Percentiles rank a stretch among this genome's conserved stretches.
Conservation (phyloP, 768 basidiomycete species). For the Tylopilus vinaceipallidus region DNA sequence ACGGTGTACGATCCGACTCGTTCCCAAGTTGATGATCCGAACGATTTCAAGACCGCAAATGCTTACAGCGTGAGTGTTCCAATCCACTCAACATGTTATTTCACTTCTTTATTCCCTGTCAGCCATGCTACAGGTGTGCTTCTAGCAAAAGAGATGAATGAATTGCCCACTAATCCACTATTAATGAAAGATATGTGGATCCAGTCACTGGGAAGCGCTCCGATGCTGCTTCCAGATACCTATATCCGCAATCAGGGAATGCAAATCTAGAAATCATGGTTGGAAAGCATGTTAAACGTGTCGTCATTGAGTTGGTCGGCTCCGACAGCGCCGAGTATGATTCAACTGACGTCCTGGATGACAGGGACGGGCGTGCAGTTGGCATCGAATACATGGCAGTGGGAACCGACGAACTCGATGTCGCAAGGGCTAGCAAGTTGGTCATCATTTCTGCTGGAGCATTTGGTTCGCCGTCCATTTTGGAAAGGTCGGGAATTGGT, state of each 20-base stretch:
- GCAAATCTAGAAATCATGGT: slow-evolving; percentile 30
- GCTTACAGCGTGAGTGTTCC: slow-evolving; percentile 20
- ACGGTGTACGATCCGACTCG: slow-evolving; percentile 46
- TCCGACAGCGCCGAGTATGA: neutral
- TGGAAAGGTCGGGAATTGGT: slow-evolving; percentile 71
- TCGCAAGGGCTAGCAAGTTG: slow-evolving; percentile 32
- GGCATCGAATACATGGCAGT: slow-evolving; percentile 36
- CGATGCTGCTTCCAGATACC: slow-evolving; percentile 32
- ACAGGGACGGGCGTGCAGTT: slow-evolving; percentile 33
- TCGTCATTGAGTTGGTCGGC: neutral
- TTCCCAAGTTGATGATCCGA: slow-evolving; percentile 41
- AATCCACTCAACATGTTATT: neutral
- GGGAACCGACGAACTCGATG: slow-evolving; percentile 2
- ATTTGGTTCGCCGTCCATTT: slow-evolving; percentile 53
- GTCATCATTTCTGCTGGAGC: slow-evolving; percentile 52
- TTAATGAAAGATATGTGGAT: slow-evolving; percentile 48
- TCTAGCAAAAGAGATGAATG: neutral
- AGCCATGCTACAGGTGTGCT: slow-evolving; percentile 18
- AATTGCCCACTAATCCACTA: too few relatives aligned
- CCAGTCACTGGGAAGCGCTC: slow-evolving; percentile 34
- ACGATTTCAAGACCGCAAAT: slow-evolving; percentile 36
- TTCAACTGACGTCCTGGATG: neutral
- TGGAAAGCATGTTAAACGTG: slow-evolving; percentile 14
- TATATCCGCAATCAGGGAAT: slow-evolving; percentile 34
- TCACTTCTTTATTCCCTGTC: neutral